phyloP scores from a whole-genome alignment of 2,329 filamentous ascomycete genomes.

The Cladosporium sphaerospermum region DNA sequence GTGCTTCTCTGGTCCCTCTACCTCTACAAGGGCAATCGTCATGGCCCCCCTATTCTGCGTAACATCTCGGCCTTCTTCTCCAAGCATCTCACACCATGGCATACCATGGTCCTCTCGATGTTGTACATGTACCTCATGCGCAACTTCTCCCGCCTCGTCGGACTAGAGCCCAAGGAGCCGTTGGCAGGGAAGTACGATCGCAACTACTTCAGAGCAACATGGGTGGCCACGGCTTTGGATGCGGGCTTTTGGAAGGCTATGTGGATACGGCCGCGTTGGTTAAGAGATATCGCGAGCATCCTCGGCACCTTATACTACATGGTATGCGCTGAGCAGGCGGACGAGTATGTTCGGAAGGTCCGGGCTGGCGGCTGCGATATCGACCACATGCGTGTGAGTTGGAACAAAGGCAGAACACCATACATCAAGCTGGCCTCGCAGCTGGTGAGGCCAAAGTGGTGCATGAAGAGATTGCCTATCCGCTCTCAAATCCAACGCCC shows the following conservation, averaged over 20 bases:
- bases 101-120: constrained; percentile 78
- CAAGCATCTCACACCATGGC: constrained; percentile 74
- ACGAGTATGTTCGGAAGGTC: constrained; percentile 93
- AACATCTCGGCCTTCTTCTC: constrained; percentile 66
- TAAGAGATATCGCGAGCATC: constrained; percentile 75
- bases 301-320: constrained; percentile 87
- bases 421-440: constrained; percentile 69
- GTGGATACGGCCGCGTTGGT: constrained; percentile 73
- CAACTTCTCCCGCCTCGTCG: constrained; percentile 89
- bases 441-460: constrained; percentile 67
- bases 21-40: constrained; percentile 71
- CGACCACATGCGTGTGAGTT: constrained; percentile 84
- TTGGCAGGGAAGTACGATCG: constrained; percentile 89
- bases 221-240: constrained; percentile 89
- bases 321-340: constrained; percentile 84
- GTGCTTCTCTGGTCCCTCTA: constrained; percentile 88
- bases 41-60: constrained; percentile 76
- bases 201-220: constrained; percentile 91
- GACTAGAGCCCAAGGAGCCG: constrained; percentile 86
- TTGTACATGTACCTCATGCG: constrained; percentile 85
- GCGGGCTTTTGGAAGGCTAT: constrained; percentile 99
- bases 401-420: constrained; percentile 90
- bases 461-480: constrained; percentile 70
- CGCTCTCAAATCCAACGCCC: constrained; percentile 81
- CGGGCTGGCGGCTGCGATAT: constrained; percentile 79